A percentile compares a stretch with the other conserved stretches of the same genome.
phyloP scores from a whole-genome alignment of 129 eudicot species.

The Centella asiatica region DNA sequence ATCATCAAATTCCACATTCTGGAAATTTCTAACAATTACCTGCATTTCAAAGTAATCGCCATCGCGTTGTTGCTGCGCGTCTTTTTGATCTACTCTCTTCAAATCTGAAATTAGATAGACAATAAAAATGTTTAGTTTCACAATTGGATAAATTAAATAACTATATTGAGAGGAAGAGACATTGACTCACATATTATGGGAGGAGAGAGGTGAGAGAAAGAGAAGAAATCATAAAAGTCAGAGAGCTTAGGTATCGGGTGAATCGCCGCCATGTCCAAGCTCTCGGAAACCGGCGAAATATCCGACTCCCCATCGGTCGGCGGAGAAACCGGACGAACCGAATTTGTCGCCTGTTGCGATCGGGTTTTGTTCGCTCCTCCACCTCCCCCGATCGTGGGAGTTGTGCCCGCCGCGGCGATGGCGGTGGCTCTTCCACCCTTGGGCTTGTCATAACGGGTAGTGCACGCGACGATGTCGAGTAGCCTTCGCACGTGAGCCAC shows the following conservation, averaged over 20 bases:
- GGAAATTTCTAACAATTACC: slow-evolving; percentile 43
- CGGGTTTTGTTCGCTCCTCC: slow-evolving; percentile 43
- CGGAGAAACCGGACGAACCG: slow-evolving; percentile 31
- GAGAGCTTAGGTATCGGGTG: slow-evolving; percentile 94
- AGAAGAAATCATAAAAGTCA: slow-evolving; percentile 88
- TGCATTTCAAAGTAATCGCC: slow-evolving; percentile 90
- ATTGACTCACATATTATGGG: slow-evolving; percentile 64
- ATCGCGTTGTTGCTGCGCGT: slow-evolving; percentile 42
- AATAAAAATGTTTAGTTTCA: too few species aligned
- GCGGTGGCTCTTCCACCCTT: slow-evolving; percentile 41
- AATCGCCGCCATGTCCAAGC: slow-evolving; percentile 86
- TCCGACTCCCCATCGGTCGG: slow-evolving; percentile 37
- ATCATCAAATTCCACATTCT: too few species aligned
- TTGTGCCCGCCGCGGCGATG: too few species aligned
- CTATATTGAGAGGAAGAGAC: background rate
- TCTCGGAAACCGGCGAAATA: slow-evolving; percentile 46
- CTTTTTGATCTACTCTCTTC: slow-evolving; percentile 54
- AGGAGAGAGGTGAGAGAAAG: slow-evolving; percentile 74
- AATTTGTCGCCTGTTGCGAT: slow-evolving; percentile 28
- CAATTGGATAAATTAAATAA: background rate
- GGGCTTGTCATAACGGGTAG: slow-evolving; percentile 83
- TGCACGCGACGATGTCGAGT: slow-evolving; percentile 86
- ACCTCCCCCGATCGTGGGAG: slow-evolving; percentile 28
- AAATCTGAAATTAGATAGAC: slow-evolving; percentile 62
- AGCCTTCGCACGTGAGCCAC: slow-evolving; percentile 89